Base-by-base conservation (phyloP, 2,329 filamentous ascomycete species). In the Fusarium caatingaense region DNA sequence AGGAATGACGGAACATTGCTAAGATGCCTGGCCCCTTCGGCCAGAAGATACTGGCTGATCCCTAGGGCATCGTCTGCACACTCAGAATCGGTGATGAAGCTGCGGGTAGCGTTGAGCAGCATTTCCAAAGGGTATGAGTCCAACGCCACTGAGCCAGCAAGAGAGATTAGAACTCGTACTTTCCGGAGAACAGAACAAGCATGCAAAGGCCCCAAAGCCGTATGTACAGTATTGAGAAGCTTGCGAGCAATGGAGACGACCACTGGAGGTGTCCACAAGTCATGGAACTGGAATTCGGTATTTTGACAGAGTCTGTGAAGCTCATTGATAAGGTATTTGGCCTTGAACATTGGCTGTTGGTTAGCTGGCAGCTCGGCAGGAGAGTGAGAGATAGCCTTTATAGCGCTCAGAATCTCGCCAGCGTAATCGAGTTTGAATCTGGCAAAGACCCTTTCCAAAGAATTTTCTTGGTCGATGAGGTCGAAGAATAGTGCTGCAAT, bases 21-120 rank as follows among this genome's bases (percentile, higher is more conserved):
- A 7, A 99, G 83, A 76, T 95, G 90, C 8, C 81, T 73, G 18
- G 83, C 82, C 10, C 95, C 94, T 54, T 87, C 86, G 8, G 87
- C 83, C 16, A 98, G 84, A 2, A 99, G 85, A 79, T 97, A 98
- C 78, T 93, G 92, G 64, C 92, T 89, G 34, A 99, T 87, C 0
- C 94, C 95, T 46, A 98, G 85, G 3, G 93, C 91, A 81, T 99
- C 96, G 76, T 97, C 93, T 12, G 94, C 92, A 78, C 95, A 98
- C 76, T 97, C 92, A 0, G 91, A 86, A 72, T 98, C 91, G 2
- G 91, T 91, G 8, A 98, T 83, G 71, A 94, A 97, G 0, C 90
- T 89, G 12, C 92, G 87, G 21, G 97, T 84, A 3, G 92, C 91
- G 74, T 94, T 92, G 3, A 99, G 84, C 1, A 97, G 85, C 92